Conservation (phyloP, 495 filamentous ascomycete genomes). For the Cercophora sp. region DNA sequence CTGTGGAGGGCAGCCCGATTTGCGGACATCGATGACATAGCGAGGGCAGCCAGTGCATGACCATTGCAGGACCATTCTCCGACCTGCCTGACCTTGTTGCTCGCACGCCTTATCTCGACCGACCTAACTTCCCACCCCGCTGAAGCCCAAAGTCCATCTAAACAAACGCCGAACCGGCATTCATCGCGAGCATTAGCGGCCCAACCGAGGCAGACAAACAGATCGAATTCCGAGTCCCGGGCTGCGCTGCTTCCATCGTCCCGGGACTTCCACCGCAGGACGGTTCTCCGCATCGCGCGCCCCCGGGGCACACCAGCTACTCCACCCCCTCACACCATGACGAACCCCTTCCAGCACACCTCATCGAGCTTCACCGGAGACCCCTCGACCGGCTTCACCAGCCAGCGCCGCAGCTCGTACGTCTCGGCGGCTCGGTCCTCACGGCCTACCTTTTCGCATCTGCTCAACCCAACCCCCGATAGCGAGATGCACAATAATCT, state of each 20-base stretch:
- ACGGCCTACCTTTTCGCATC: slow-evolving; percentile 56
- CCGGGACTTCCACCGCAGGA: slow-evolving; percentile 15
- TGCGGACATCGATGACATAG: slow-evolving; percentile 21
- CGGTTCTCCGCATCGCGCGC: slow-evolving; percentile 5
- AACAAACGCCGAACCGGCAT: not conserved
- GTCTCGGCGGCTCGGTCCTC: slow-evolving; percentile 63
- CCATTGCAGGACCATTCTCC: not conserved
- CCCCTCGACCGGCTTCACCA: slow-evolving; percentile 19
- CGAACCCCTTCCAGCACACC: slow-evolving; percentile 30
- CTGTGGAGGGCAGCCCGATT: slow-evolving; percentile 1
- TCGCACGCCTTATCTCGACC: slow-evolving; percentile 12
- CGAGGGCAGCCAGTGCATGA: not conserved
- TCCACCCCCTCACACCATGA: slow-evolving; percentile 28
- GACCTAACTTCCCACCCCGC: slow-evolving; percentile 1
- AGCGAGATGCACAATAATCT: slow-evolving; percentile 31
- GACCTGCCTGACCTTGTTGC: not conserved
- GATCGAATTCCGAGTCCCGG: slow-evolving; percentile 14
- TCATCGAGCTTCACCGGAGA: slow-evolving; percentile 18
- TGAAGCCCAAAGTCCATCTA: not conserved
- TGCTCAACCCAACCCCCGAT: slow-evolving; percentile 53
- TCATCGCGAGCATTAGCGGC: no score
- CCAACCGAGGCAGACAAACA: not conserved
- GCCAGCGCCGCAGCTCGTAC: slow-evolving; percentile 59
- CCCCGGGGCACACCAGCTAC: no score
- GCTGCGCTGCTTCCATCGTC: slow-evolving; percentile 11